These are phyloP conservation scores for Serendipita indica DNA, from an alignment of 768 basidiomycete species.

Conservation along the genomic window DNA sequence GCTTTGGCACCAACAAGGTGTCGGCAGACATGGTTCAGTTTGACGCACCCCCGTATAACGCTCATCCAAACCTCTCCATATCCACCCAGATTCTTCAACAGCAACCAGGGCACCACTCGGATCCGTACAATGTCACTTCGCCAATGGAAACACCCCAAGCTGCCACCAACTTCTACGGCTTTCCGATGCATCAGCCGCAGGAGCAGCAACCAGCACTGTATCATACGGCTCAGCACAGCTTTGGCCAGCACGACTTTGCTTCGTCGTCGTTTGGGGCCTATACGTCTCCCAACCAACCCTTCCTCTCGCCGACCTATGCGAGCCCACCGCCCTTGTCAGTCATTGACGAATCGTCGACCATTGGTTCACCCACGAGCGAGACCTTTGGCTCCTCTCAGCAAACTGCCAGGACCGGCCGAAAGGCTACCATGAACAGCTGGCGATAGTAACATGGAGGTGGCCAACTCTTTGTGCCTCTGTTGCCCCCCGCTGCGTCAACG, in stretches of 20 bases:
- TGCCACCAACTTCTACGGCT: not conserved
- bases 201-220: not conserved
- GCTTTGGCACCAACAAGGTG: not conserved
- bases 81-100: not conserved
- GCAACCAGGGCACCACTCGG: not conserved
- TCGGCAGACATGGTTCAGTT: no score
- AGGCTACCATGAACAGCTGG: no score
- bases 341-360: not conserved
- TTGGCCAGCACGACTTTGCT: not conserved
- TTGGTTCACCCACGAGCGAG: no score
- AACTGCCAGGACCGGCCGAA: no score
- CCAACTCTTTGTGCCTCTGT: no score
- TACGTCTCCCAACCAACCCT: not conserved
- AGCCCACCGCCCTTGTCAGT: not conserved
- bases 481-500: no score
- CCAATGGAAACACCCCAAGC: not conserved
- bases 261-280: not conserved
- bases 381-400: no score
- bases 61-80: not conserved
- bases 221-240: not conserved
- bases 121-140: not conserved
- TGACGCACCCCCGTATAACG: no score
- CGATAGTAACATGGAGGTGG: no score
- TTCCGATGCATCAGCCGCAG: not conserved
- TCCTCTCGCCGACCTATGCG: not conserved